Evolutionary conservation across 1,284 basidiomycete genomes (phyloP).

Genomic region (Marasmius sp.): DNA sequence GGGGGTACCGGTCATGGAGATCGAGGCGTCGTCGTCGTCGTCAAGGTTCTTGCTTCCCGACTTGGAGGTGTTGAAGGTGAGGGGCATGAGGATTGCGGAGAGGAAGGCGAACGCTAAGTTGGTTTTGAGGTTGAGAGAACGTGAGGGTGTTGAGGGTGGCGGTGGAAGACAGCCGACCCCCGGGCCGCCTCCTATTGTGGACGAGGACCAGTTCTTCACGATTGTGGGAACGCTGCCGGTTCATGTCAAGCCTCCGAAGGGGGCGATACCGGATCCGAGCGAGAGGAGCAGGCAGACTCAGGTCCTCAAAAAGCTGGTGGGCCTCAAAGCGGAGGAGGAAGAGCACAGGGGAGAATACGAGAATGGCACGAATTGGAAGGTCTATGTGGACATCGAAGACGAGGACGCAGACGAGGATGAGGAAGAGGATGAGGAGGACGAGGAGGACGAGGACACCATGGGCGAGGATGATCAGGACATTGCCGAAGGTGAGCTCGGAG

Average conservation of each 20-base stretch:
- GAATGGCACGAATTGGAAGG: constrained; percentile 5
- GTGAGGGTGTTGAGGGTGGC: neutral
- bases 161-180: neutral
- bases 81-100: neutral
- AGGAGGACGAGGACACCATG: no score
- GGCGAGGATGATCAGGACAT: no score
- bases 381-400: constrained; percentile 1
- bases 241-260: neutral
- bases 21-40: neutral
- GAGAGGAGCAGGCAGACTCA: neutral
- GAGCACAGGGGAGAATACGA: neutral
- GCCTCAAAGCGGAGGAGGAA: no score
- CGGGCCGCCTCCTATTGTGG: neutral
- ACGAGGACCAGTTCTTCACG: neutral
- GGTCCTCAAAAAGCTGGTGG: neutral
- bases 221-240: constrained; percentile 3
- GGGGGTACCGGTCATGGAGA: neutral
- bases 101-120: neutral
- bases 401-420: neutral
- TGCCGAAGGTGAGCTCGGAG: no score
- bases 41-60: constrained; percentile 8
- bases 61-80: constrained; percentile 9
- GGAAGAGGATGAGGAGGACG: neutral
- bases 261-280: neutral
- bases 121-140: constrained; percentile 10